These are phyloP conservation scores for Trichoderma cornu-damae DNA, from an alignment of 2,329 filamentous ascomycete genomes.

Conservation along the genomic window DNA sequence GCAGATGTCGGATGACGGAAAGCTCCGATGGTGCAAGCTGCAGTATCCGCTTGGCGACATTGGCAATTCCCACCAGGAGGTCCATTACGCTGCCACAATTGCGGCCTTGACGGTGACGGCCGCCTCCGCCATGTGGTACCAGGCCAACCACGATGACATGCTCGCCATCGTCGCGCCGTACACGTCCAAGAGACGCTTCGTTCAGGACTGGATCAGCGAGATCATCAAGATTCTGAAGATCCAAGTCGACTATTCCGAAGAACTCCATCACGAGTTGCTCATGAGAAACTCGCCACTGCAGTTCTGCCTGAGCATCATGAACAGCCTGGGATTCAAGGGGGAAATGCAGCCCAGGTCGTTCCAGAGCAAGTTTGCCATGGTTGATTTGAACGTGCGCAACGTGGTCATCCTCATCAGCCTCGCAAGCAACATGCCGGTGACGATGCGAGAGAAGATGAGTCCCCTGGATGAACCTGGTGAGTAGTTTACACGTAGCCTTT, in stretches of 20 bases:
- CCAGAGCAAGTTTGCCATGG: constrained; percentile 67
- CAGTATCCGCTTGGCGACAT: constrained; percentile 47
- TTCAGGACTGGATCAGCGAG: constrained; percentile 59
- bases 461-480: constrained; percentile 56
- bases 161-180: constrained; percentile 59
- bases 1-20: constrained; percentile 54
- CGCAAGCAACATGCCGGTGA: constrained; percentile 52
- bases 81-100: constrained; percentile 52
- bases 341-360: constrained; percentile 58
- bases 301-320: constrained; percentile 71
- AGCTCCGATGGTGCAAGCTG: constrained; percentile 54
- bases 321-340: constrained; percentile 68
- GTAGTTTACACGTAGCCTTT: constrained; percentile 15
- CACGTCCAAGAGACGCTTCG: constrained; percentile 41
- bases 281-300: constrained; percentile 69
- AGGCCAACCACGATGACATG: constrained; percentile 63
- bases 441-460: constrained; percentile 50
- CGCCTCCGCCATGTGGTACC: constrained; percentile 42
- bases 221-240: constrained; percentile 65
- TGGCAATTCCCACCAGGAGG: constrained; percentile 45
- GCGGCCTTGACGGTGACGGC: constrained; percentile 55
- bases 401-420: constrained; percentile 61
- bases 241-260: constrained; percentile 75
- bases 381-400: constrained; percentile 69
- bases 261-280: constrained; percentile 65